Base-by-base conservation (phyloP, 1,139 yeast genomes). In the Komagataea norvegica region DNA sequence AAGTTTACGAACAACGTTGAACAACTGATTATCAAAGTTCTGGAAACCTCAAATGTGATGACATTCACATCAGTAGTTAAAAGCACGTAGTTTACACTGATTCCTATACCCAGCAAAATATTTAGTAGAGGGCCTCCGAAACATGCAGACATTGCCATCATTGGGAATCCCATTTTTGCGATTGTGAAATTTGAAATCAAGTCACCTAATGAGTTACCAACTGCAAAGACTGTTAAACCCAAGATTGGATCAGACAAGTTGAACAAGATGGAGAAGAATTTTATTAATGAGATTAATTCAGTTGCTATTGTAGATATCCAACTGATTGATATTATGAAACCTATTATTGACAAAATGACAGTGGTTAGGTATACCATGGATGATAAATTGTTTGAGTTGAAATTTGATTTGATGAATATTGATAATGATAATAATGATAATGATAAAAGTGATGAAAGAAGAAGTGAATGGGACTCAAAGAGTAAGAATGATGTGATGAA, bases 101-200 rank as follows among this genome's bases (percentile, higher is more conserved):
- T 60, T 2, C 87, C 86, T 19, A 80, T 61, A 1, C 88, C 88
- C 5, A 79, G 58, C 6, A 80, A 56, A 27, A 80, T 65, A 46
- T 78, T 79, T 34, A 80, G 55, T 51, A 89, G 63, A 0, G 97
- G 97, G 1, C 96, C 93, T 1, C 96, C 97, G 59, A 88, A 85
- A 55, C 96, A 89, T 0, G 97, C 96, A 11, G 94, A 84, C 29
- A 91, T 68, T 0, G 97, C 96, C 91, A 89, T 86, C 44, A 84
- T 72, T 0, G 96, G 89, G 65, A 79, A 81, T 0, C 96, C 96
- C 77, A 86, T 77, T 45, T 67, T 69, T 0, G 96, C 91, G 36
- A 91, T 79, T 0, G 95, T 84, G 35, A 82, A 66, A 53, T 91
- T 88, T 0, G 96, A 83, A 2, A 89, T 78, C 37, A 89, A 67